Conservation (phyloP, 192 early-diverging fungal genomes). For the Cetraspora pellucida region DNA sequence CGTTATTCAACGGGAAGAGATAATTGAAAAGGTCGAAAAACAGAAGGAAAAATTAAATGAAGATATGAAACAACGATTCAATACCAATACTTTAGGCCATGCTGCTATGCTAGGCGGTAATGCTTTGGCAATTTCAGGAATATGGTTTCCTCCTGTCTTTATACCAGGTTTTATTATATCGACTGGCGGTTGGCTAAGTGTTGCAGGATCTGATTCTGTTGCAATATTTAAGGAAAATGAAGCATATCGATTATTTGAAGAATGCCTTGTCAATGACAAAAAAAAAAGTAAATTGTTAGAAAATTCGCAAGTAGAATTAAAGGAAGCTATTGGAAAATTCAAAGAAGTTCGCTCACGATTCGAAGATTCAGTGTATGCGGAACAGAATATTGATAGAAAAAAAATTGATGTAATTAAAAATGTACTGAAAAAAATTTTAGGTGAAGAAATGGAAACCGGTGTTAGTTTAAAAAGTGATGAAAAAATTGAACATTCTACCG, state of each 20-base stretch:
- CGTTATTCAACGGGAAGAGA: not conserved
- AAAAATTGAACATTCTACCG: not conserved
- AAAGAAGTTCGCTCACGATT: not conserved
- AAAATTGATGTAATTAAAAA: not conserved
- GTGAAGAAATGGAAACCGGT: not conserved
- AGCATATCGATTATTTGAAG: not conserved
- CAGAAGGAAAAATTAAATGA: not conserved
- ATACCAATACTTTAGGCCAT: not conserved
- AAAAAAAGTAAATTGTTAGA: not conserved
- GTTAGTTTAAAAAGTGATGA: not conserved
- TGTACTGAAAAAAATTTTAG: not conserved
- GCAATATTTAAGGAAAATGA: conserved; percentile 9
- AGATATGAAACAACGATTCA: not conserved
- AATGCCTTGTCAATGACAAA: not conserved
- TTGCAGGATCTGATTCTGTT: not conserved
- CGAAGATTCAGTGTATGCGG: not conserved
- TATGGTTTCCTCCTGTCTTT: not conserved
- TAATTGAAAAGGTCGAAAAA: conserved; percentile 5
- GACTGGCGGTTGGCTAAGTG: not conserved
- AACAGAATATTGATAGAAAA: not conserved
- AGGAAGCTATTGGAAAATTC: not conserved
- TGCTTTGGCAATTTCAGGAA: not conserved
- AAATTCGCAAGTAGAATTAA: not conserved
- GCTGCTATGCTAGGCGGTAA: not conserved
- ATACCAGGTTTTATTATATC: not conserved